These are phyloP conservation scores for Talaromyces rugulosus DNA, from an alignment of 2,329 filamentous ascomycete species.

Conservation along the genomic window DNA sequence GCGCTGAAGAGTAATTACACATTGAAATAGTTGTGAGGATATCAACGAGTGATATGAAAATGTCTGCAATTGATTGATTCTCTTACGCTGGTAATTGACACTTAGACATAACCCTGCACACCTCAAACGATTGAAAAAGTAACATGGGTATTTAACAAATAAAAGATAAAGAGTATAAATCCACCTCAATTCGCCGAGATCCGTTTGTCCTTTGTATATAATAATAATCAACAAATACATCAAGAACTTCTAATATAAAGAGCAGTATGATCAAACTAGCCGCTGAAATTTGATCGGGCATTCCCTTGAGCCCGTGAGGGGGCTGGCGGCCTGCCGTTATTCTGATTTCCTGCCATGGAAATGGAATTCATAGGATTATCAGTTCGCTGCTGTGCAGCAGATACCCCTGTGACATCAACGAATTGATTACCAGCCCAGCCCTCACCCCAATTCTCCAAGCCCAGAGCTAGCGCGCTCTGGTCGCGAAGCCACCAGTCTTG, in stretches of 20 bases:
- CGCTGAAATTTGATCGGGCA: not conserved
- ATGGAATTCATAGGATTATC: constrained; percentile 1
- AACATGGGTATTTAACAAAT: not conserved
- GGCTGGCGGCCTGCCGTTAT: not conserved
- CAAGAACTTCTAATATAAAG: not conserved
- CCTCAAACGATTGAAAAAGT: not conserved
- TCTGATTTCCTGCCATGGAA: not conserved
- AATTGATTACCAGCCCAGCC: constrained; percentile 23
- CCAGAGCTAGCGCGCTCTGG: constrained; percentile 56
- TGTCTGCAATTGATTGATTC: not conserved
- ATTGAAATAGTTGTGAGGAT: not conserved
- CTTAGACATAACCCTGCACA: not conserved
- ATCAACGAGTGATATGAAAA: not conserved
- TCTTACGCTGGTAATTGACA: not conserved
- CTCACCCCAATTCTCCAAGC: constrained; percentile 58
- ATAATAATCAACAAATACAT: not conserved
- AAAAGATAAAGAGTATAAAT: not conserved
- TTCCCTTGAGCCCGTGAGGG: not conserved
- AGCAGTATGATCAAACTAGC: not conserved
- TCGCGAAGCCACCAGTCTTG: constrained; percentile 64
- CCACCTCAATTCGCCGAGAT: not conserved
- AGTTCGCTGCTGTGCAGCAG: constrained; percentile 4
- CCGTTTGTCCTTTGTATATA: not conserved
- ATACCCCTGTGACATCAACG: constrained; percentile 9
- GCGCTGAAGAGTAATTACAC: not conserved